Evolutionary conservation across 345 rosid species (phyloP).

Genomic region (Salix koriyanagi): DNA sequence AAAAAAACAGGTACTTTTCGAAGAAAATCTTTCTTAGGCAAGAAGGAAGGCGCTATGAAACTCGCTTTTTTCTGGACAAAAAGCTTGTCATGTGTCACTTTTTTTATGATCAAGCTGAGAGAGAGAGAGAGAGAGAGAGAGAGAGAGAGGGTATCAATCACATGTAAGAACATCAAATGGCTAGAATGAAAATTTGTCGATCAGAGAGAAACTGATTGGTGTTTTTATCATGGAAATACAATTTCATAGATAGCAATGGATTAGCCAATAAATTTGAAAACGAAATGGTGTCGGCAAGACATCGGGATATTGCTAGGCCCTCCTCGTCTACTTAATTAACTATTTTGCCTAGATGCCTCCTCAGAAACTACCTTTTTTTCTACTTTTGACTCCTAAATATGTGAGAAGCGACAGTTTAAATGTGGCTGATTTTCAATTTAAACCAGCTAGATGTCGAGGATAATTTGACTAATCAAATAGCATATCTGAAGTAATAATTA

Average conservation of each 20-base stretch:
- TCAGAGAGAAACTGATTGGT: neutral
- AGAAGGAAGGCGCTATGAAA: conserved; percentile 16
- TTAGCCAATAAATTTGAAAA: neutral
- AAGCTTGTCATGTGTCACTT: conserved; percentile 12
- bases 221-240: neutral
- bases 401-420: neutral
- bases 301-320: neutral
- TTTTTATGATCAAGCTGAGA: conserved; percentile 5
- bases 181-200: neutral
- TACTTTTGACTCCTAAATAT: neutral
- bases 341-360: neutral
- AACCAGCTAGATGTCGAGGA: neutral
- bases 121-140: neutral
- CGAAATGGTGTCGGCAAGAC: neutral
- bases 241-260: neutral
- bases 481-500: neutral
- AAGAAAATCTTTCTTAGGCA: conserved; percentile 15
- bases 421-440: neutral
- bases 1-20: conserved; percentile 1
- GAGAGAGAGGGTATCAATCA: conserved; percentile 6
- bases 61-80: conserved; percentile 15
- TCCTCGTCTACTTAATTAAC: neutral
- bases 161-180: neutral
- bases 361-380: neutral
- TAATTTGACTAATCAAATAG: neutral